Evolutionary conservation across 73 alveolate genomes (phyloP).

Genomic region (Uronychia binucleata): DNA sequence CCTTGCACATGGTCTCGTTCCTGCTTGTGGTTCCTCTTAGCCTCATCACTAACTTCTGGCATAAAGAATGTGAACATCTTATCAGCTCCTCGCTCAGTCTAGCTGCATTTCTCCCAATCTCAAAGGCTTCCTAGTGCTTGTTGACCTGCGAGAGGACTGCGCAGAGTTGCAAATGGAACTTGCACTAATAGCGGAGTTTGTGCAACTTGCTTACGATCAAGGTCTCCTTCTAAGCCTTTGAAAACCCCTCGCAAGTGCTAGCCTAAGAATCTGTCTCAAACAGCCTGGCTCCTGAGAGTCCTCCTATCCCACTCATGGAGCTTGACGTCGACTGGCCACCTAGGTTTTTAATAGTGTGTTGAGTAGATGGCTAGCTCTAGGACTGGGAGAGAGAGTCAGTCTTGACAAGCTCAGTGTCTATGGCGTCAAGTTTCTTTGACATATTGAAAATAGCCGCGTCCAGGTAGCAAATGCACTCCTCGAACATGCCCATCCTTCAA

Average conservation of each 20-base stretch:
- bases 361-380: neutral
- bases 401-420: slow-evolving; percentile 14
- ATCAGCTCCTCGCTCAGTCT: slow-evolving; percentile 18
- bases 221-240: neutral
- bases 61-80: slow-evolving; percentile 9
- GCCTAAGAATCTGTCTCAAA: neutral
- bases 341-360: neutral
- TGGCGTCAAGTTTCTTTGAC: neutral
- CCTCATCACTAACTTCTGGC: slow-evolving; percentile 8
- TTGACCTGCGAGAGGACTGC: slow-evolving; percentile 45
- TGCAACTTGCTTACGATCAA: slow-evolving; percentile 10
- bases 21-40: slow-evolving; percentile 13
- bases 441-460: slow-evolving; percentile 17
- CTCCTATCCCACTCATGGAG: neutral
- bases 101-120: slow-evolving; percentile 31
- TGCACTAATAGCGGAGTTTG: slow-evolving; percentile 36
- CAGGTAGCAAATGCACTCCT: slow-evolving; percentile 19
- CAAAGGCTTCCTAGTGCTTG: slow-evolving; percentile 33
- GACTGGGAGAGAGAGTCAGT: slow-evolving; percentile 5
- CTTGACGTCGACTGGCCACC: neutral
- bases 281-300: neutral
- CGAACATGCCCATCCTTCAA: slow-evolving; percentile 35
- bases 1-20: slow-evolving; percentile 13
- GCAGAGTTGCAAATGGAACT: slow-evolving; percentile 41
- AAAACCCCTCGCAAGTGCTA: neutral